phyloP scores from a whole-genome alignment of 2,329 filamentous ascomycete genomes.

The Fusarium pseudograminearum region DNA sequence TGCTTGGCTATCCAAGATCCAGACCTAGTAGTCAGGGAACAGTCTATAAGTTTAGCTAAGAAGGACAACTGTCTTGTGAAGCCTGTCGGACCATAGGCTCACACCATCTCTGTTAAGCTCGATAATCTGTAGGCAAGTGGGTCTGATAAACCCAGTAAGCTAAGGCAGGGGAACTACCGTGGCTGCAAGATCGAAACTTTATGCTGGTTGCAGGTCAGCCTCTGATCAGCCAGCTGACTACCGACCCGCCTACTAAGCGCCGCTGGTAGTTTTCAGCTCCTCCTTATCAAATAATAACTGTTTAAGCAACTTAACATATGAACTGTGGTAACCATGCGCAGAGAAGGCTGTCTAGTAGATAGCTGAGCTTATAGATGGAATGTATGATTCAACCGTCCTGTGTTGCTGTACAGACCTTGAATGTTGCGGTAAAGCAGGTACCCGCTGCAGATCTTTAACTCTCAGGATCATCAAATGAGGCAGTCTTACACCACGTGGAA shows the following conservation, averaged over 20 bases:
- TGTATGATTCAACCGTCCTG: background rate
- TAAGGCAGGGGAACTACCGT: background rate
- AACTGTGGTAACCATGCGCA: background rate
- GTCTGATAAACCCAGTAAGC: background rate
- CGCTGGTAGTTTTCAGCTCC: background rate
- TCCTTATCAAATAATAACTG: accelerated
- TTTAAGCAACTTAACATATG: accelerated
- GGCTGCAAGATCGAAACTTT: background rate
- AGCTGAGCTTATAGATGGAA: background rate
- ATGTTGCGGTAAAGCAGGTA: no score
- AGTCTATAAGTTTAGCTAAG: no score
- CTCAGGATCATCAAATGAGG: background rate
- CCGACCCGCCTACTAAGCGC: background rate
- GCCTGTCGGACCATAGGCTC: no score
- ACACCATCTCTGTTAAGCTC: no score
- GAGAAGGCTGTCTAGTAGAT: no score
- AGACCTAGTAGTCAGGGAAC: background rate
- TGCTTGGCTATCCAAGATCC: no score
- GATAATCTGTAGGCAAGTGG: no score
- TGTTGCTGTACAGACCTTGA: background rate
- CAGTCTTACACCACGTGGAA: background rate
- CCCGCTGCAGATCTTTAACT: no score
- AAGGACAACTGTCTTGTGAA: background rate
- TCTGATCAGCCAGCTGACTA: background rate
- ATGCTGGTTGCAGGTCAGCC: no score